Evolutionary conservation across 768 basidiomycete species (phyloP), one percentile per base, ranked within the genome.

Genomic region (Phaeotremella skinneri): DNA sequence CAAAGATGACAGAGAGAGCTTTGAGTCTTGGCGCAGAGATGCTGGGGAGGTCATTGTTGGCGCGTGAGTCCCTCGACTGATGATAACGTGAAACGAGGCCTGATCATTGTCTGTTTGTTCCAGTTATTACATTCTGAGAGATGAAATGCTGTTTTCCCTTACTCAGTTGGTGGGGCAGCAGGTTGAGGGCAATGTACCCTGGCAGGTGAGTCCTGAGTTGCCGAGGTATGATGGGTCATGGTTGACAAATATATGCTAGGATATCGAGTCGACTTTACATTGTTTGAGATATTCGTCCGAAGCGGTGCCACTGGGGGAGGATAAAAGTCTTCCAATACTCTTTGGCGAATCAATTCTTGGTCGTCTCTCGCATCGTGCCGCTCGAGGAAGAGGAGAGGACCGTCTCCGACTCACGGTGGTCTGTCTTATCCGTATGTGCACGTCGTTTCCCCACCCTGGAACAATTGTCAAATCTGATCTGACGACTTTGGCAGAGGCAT

Each of bases 281-380:
- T 92, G 89, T 69, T 81, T 94, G 37, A 85, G 86, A 79, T 87
- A 87, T 4, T 81, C 91, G 7, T 89, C 93, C 68, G 93, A 97
- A 80, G 90, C 91, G 0, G 81, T 93, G 1, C 85, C 85, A 2
- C 64, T 84, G 1, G 82, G 83, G 37, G 80, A 82, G 54, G 82
- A 82, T 52, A 70, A 48, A 25, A 64, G 58, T 52, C 58, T 78
- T 1, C 78, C 76, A 4, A 55, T 67, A 9, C 64, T 97, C 14
- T 93, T 93, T 70, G 84, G 84, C n/a, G 79, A 84, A 0, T 83
- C 85, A 4, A 80, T 92, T 16, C 82, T 91, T 0, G 85, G 85
- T 2, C 75, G 77, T 79, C 55, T 85, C 83, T 16, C 81, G 86
- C 72, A 72, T 76, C 39, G 57, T n/a, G 67, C 65, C n/a, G 13